phyloP scores from a whole-genome alignment of 768 basidiomycete species.

The Tephrocybe sp. region DNA sequence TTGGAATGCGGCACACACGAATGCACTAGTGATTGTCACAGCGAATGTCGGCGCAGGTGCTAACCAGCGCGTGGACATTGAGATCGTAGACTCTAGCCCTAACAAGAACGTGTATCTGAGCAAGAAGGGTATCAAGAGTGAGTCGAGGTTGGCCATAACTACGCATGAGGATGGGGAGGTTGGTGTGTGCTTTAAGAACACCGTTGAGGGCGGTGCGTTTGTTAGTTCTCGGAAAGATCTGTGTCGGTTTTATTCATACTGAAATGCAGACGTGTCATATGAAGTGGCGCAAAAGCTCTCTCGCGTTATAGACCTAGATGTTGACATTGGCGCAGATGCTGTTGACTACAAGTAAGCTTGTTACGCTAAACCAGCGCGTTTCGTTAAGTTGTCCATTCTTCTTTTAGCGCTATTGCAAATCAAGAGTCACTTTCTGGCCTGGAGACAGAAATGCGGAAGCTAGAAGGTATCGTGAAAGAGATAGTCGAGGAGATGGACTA shows the following conservation, averaged over 20 bases:
- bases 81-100: conserved; percentile 87
- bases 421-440: conserved; percentile 94
- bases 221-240: not conserved
- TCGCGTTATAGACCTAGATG: conserved; percentile 86
- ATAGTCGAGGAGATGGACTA: conserved; percentile 92
- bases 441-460: conserved; percentile 97
- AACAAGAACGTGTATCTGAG: conserved; percentile 87
- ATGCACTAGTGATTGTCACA: conserved; percentile 93
- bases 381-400: not conserved
- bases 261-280: conserved; percentile 40
- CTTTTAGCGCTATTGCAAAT: conserved; percentile 89
- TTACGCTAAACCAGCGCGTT: not conserved
- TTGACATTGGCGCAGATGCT: conserved; percentile 98
- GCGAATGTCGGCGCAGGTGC: conserved; percentile 82
- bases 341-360: conserved; percentile 92
- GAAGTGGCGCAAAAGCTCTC: conserved; percentile 49
- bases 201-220: conserved; percentile 67
- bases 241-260: not conserved
- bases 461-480: conserved; percentile 94
- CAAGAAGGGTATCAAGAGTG: conserved; percentile 85
- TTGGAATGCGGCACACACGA: conserved; percentile 89
- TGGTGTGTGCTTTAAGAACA: conserved; percentile 92
- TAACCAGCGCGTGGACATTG: conserved; percentile 87
- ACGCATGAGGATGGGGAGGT: conserved; percentile 93
- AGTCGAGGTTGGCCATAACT: conserved; percentile 92